Percentiles rank a stretch among this genome's conserved stretches.
phyloP scores from a whole-genome alignment of 106 monocot genomes.

The Acanthochlamys bracteata region DNA sequence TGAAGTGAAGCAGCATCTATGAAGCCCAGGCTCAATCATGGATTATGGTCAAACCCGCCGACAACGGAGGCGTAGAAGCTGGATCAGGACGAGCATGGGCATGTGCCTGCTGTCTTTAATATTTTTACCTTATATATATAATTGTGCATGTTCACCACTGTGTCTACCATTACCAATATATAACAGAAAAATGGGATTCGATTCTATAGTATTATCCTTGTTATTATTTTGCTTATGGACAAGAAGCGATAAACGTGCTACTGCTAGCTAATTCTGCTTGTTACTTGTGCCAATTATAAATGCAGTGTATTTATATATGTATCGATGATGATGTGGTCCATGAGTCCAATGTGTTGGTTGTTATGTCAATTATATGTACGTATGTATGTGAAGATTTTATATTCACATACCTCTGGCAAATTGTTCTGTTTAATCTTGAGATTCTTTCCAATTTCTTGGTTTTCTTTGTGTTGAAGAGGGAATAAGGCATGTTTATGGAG shows the following conservation, averaged over 20 bases:
- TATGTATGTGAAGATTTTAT: too few relatives aligned
- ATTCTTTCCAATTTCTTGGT: too few relatives aligned
- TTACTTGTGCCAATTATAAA: constrained; percentile 8
- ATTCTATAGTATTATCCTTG: not conserved
- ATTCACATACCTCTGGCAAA: too few relatives aligned
- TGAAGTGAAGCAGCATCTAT: constrained; percentile 11
- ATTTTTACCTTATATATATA: too few relatives aligned
- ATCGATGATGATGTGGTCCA: constrained; percentile 2
- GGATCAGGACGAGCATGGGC: not conserved
- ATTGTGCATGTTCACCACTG: not conserved
- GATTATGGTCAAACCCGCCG: not conserved
- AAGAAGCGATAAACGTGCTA: constrained; percentile 30
- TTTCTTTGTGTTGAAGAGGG: too few relatives aligned
- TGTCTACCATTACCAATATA: not conserved
- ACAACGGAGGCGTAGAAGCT: constrained; percentile 13
- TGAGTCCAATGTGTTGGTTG: constrained; percentile 1
- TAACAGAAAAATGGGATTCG: not conserved
- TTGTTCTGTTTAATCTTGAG: too few relatives aligned
- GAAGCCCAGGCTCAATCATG: not conserved
- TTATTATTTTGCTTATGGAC: constrained; percentile 23
- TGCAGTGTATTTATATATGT: constrained; percentile 13
- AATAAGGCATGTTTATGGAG: too few relatives aligned
- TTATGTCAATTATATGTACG: too few relatives aligned
- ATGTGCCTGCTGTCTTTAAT: too few relatives aligned
- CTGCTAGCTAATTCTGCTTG: constrained; percentile 2